A percentile compares a stretch with the other conserved stretches of the same genome.
Evolutionary conservation across 2,329 filamentous ascomycete genomes (phyloP).

Genomic region (Clarireedia homoeocarpa): DNA sequence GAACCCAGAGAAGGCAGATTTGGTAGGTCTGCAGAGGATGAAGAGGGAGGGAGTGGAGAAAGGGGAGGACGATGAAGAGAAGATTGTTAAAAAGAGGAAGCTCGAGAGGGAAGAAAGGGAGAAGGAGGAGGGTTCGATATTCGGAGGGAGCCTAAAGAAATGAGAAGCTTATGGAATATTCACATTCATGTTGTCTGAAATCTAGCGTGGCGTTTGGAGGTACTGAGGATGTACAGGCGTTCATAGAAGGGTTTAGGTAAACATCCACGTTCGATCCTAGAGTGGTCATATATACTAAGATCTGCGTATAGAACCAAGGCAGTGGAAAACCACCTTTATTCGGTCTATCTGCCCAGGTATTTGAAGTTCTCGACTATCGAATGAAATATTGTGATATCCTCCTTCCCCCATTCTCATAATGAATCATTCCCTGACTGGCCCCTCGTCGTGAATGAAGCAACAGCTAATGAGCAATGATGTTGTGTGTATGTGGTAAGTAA

Average conservation of each 20-base stretch:
- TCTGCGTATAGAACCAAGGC: background rate
- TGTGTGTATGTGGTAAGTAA: background rate
- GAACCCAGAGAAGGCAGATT: conserved; percentile 65
- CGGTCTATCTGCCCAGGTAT: background rate
- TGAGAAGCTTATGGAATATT: conserved; percentile 8
- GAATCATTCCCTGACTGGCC: no score
- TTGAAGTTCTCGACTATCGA: background rate
- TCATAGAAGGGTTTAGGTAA: background rate
- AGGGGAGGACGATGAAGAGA: conserved; percentile 27
- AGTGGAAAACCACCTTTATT: background rate
- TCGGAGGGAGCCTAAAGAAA: conserved; percentile 21
- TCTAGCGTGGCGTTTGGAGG: conserved; percentile 21
- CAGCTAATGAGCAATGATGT: background rate
- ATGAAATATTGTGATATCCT: no score
- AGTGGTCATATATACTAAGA: background rate
- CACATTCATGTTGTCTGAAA: background rate
- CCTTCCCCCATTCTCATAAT: no score
- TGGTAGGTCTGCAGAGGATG: conserved; percentile 55
- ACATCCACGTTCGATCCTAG: background rate
- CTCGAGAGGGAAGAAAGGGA: conserved; percentile 33
- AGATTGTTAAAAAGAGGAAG: conserved; percentile 33
- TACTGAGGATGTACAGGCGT: background rate
- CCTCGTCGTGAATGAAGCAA: no score
- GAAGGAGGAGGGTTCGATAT: conserved; percentile 28
- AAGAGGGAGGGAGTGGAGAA: conserved; percentile 40